These are phyloP conservation scores for Ogataea naganishii DNA, from an alignment of 805 yeast genomes.

Conservation along the genomic window DNA sequence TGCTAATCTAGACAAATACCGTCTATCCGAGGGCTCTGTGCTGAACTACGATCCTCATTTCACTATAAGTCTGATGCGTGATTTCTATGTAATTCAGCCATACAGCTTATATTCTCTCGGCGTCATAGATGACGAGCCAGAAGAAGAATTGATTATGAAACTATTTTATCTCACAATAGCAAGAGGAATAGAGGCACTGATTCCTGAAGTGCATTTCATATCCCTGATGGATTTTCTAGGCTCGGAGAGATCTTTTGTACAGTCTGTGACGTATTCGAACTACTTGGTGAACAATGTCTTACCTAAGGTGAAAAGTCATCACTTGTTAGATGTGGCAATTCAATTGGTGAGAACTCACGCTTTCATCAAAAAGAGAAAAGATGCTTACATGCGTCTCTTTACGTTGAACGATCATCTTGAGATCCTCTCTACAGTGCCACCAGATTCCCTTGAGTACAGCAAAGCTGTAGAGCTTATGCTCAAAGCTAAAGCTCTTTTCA, in stretches of 20 bases:
- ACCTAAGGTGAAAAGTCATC: neutral
- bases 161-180: constrained; percentile 3
- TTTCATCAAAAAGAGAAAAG: constrained; percentile 3
- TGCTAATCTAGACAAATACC: constrained; percentile 1
- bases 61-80: constrained; percentile 5
- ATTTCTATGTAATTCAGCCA: constrained; percentile 7
- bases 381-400: constrained; percentile 1
- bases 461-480: too few relatives aligned
- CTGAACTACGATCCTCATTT: constrained; percentile 6
- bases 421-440: too few relatives aligned
- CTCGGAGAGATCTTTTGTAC: neutral
- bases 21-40: constrained; percentile 1
- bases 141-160: constrained; percentile 2
- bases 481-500: too few relatives aligned
- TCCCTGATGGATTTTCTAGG: constrained; percentile 6
- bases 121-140: neutral
- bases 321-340: constrained; percentile 3
- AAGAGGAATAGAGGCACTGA: constrained; percentile 1
- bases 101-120: neutral
- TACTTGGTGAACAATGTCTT: constrained; percentile 3
- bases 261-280: neutral
- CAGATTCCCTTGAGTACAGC: too few relatives aligned
- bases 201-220: constrained; percentile 5
- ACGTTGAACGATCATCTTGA: too few relatives aligned
- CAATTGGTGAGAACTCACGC: constrained; percentile 3